Base-by-base conservation (phyloP, 495 filamentous ascomycete genomes). In the Penicillium alfredii region DNA sequence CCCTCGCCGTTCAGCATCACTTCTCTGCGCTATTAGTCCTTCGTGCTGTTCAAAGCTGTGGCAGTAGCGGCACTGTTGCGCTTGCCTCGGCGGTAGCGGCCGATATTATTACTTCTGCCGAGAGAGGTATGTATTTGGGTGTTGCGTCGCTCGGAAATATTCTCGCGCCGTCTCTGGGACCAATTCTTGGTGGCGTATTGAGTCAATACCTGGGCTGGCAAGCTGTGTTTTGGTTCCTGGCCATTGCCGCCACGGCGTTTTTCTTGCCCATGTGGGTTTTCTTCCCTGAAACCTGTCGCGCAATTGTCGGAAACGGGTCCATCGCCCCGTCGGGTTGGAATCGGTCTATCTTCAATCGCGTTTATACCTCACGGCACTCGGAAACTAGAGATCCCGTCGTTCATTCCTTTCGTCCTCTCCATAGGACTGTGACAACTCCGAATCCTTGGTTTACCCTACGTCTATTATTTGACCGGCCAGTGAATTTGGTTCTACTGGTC, bases 181-280 rank as follows among this genome's bases (percentile, higher is more conserved):
- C 80, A 0, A 68, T 84, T 0, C 62, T 86, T 4, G 84, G 82
- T 0, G 82, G 82, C 0, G 24, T 81, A 0, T 57, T 87, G 5
- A 63, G 73, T 6, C 63, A 82, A 38, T 79, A 76, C 31, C 57
- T 81, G 2, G 83, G 81, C 0, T 88, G 85, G 85, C 55, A 72
- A 15, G 69, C 73, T 13, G 81, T 85, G 23, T 92, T 89, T 52
- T 88, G 82, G 82, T 82, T 88, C 45, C 66, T 84, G 6, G 64
- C 70, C 22, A 80, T 85, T 26, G 42, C 75, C 16, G 61, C 71
- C 6, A 68, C 55, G 0, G 53, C 58, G 1, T 61, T 58, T 27
- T 53, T 64, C 22, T 6, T 60, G 6, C 40, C 49, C 1, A 37
- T 71, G 6, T n/a, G 48, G 0, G 31, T 65, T 0, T 53, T 60